Base-by-base conservation (phyloP, 2,329 filamentous ascomycete genomes). In the Thyridium curvatum region DNA sequence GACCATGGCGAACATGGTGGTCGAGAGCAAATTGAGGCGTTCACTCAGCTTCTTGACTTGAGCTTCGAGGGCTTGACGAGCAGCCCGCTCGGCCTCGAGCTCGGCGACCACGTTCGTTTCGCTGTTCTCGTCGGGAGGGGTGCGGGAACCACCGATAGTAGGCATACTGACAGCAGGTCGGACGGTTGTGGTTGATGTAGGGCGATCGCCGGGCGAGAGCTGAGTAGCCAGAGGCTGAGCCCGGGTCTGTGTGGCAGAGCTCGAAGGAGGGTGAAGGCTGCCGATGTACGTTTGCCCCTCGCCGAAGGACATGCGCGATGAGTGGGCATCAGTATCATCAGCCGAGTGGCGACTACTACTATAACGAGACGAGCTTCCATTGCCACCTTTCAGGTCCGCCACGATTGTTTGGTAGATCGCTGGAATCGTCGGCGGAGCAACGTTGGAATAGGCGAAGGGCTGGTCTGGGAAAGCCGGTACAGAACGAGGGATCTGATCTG, bases 81-180 rank as follows among this genome's bases (percentile, higher is more conserved):
- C 72, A 1, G 66, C 65, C 18, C 77, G 74, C 52, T 83, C 79
- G 2, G 66, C 64, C 41, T 78, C 66, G 18, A 82, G 62, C 40
- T 81, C 63, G 13, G 67, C 62, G 18, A 71, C 53, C 13, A 82
- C 60, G 2, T 63, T 66, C 17, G 18, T 15, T 14, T 34, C 32
- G n/a, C 8, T 14, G 56, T 66, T 1, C 69, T 72, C 2, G 55
- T 60, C 0, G 70, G 66, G 3, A 68, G 61, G 39, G 58, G 47
- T 3, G 46, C 41, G 4, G 48, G 32, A n/a, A 26, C 21, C 59
- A 4, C 59, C 50, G 5, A 71, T 41, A 4, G 58, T 54, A 1
- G 71, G 68, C 32, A 72, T 52, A 49, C 68, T 73, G 4, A 65
- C 53, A 10, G 64, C 54, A 15, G 64, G 71, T 29, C 71, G 68